Conservation (phyloP, 164 flowering plant species). For the Magnolia officinalis region DNA sequence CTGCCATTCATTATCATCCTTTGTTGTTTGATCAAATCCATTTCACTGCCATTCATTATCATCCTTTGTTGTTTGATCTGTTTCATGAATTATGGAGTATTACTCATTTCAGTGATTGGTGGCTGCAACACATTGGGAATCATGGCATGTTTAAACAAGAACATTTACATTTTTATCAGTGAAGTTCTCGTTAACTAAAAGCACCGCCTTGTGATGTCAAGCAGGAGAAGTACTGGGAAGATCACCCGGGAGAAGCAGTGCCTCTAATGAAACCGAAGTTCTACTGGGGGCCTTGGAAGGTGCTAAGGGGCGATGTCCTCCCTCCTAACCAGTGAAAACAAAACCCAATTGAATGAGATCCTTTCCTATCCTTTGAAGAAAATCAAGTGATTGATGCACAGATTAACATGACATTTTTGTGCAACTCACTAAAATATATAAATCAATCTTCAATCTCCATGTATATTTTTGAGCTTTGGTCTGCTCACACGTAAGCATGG, state of each 20-base stretch:
- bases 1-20: background rate
- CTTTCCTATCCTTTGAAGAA: background rate
- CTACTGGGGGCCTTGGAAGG: slow-evolving; percentile 78
- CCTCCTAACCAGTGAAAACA: slow-evolving; percentile 18
- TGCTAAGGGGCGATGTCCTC: slow-evolving; percentile 43
- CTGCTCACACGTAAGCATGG: too few species aligned
- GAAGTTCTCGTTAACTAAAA: background rate
- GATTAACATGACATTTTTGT: too few species aligned
- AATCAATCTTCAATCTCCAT: too few species aligned
- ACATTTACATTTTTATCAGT: background rate
- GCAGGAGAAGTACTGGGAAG: slow-evolving; percentile 97
- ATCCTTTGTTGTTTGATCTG: background rate
- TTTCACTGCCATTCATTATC: background rate
- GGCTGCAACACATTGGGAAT: too few species aligned
- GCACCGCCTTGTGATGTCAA: background rate
- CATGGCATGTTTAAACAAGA: background rate
- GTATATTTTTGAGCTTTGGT: too few species aligned
- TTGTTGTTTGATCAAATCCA: background rate
- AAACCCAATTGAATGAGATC: background rate
- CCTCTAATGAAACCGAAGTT: slow-evolving; percentile 78
- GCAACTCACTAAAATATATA: too few species aligned
- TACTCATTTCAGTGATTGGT: background rate
- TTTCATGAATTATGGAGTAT: background rate
- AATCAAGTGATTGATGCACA: background rate
- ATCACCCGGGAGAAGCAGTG: slow-evolving; percentile 80